Evolutionary conservation across 345 rosid genomes (phyloP).

Genomic region (Viola odorata): DNA sequence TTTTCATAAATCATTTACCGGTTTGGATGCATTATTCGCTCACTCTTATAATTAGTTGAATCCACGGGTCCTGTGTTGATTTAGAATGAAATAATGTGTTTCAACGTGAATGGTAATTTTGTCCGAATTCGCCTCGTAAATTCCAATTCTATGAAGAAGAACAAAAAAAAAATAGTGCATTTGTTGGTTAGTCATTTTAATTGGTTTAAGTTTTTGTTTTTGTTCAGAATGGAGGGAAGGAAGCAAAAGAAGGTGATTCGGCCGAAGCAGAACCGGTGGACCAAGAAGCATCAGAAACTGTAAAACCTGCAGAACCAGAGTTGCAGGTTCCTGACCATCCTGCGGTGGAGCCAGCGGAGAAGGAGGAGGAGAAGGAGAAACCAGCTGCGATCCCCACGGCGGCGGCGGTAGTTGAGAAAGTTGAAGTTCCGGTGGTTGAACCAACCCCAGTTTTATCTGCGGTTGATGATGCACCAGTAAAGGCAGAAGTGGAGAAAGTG

Average conservation of each 20-base stretch:
- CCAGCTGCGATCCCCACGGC: not conserved
- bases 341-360: not conserved
- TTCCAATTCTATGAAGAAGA: no score
- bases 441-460: not conserved
- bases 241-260: conserved; percentile 3
- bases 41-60: no score
- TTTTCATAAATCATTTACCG: no score
- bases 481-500: conserved; percentile 6
- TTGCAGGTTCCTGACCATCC: not conserved
- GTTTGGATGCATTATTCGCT: no score
- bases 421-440: conserved; percentile 3
- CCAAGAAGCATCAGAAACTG: not conserved
- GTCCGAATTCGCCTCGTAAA: no score
- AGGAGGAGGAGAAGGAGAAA: not conserved
- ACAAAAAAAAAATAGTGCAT: no score
- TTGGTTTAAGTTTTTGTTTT: not conserved
- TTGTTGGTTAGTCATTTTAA: not conserved
- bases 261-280: conserved; percentile 9
- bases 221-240: conserved; percentile 22
- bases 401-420: not conserved
- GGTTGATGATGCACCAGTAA: conserved; percentile 11
- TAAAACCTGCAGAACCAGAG: not conserved
- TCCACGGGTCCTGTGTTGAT: no score
- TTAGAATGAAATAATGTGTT: no score
- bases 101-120: not conserved